Conservation (phyloP, 768 basidiomycete genomes). For the Tricholoma hemisulphureum region DNA sequence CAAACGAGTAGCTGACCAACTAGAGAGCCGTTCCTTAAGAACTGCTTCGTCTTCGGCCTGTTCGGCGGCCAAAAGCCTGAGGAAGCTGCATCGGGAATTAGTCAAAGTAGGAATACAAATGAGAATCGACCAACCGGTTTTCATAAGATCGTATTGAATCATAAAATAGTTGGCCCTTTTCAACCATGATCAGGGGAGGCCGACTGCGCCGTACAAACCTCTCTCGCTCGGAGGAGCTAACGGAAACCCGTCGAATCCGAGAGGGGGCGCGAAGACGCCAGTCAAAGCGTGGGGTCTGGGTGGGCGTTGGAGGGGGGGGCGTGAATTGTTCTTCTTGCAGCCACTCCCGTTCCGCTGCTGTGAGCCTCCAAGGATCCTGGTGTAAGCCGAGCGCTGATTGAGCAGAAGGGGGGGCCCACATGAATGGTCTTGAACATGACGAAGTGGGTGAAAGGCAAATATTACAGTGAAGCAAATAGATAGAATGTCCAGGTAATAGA, state of each 20-base stretch:
- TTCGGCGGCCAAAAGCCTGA: conserved; percentile 55
- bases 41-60: conserved; percentile 61
- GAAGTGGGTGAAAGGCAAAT: conserved; percentile 15
- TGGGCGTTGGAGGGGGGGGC: conserved; percentile 1
- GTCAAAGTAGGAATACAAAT: not conserved
- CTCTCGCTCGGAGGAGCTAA: conserved; percentile 8
- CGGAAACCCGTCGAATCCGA: conserved; percentile 24
- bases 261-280: conserved; percentile 61
- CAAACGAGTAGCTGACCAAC: conserved; percentile 62
- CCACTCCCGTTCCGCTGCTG: conserved; percentile 38
- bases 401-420: conserved; percentile 6
- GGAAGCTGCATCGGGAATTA: conserved; percentile 33
- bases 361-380: conserved; percentile 5
- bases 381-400: not conserved
- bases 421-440: conserved; percentile 12
- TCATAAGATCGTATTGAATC: conserved; percentile 54
- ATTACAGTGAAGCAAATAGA: conserved; percentile 16
- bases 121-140: conserved; percentile 42
- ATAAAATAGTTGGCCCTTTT: conserved; percentile 42
- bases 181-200: conserved; percentile 33
- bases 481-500: not conserved
- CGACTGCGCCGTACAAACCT: conserved; percentile 36
- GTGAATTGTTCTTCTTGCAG: conserved; percentile 30
- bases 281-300: conserved; percentile 45
- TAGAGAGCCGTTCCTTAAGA: conserved; percentile 60